Conservation (phyloP, 352 stramenopile species). For the Elongisporangium senticosum region DNA sequence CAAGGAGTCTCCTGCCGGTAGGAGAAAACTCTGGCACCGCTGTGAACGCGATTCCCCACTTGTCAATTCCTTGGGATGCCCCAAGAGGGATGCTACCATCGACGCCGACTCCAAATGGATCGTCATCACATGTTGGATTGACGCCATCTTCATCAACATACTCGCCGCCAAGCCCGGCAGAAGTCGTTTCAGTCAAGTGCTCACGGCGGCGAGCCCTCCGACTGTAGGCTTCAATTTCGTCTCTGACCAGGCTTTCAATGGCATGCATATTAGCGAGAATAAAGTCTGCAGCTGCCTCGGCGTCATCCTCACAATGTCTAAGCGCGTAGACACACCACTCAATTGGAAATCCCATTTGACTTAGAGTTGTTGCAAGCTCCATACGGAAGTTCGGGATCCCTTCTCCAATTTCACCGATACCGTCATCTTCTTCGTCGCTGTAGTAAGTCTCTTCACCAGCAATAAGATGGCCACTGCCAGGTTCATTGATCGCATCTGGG, state of each 20-base stretch:
- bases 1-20: conserved; percentile 63
- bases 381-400: conserved; percentile 81
- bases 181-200: conserved; percentile 19
- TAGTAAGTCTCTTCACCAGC: conserved; percentile 72
- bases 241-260: conserved; percentile 72
- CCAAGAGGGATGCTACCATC: neutral
- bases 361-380: conserved; percentile 71
- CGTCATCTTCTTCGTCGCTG: conserved; percentile 77
- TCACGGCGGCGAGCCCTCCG: conserved; percentile 48
- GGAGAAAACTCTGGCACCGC: conserved; percentile 82
- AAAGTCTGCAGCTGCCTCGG: conserved; percentile 75
- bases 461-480: conserved; percentile 21
- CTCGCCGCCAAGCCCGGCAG: neutral
- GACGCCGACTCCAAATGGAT: neutral
- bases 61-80: conserved; percentile 35
- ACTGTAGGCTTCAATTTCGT: conserved; percentile 54
- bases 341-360: conserved; percentile 85
- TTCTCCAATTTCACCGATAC: conserved; percentile 35
- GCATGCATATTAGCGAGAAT: conserved; percentile 82
- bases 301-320: conserved; percentile 78
- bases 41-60: conserved; percentile 85
- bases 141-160: conserved; percentile 9
- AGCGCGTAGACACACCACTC: conserved; percentile 85
- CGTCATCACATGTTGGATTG: neutral
- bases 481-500: conserved; percentile 19